Evolutionary conservation across 345 rosid species (phyloP).

Genomic region (Moringa oleifera): DNA sequence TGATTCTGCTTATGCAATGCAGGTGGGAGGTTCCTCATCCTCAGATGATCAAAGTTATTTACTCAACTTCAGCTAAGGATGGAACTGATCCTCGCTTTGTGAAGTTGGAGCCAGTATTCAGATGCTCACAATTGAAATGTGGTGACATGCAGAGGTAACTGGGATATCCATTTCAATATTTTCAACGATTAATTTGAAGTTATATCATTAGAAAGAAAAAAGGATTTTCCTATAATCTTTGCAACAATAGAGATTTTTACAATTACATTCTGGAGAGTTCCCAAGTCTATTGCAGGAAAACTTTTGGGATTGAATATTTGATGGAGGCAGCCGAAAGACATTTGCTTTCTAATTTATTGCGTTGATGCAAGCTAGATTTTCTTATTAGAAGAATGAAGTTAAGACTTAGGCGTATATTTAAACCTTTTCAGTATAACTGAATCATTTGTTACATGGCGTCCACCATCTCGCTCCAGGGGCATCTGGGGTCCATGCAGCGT

Average conservation of each 20-base stretch:
- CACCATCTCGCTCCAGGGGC: background rate
- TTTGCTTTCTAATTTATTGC: background rate
- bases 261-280: background rate
- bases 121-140: conserved; percentile 58
- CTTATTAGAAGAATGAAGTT: background rate
- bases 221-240: too few species aligned
- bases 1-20: conserved; percentile 28
- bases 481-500: background rate
- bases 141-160: conserved; percentile 66
- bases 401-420: background rate
- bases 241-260: background rate
- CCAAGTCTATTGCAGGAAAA: background rate
- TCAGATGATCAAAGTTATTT: conserved; percentile 40
- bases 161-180: conserved; percentile 2
- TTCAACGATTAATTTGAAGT: background rate
- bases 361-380: background rate
- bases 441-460: background rate
- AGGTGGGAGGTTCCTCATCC: conserved; percentile 98
- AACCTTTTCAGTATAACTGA: background rate
- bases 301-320: background rate
- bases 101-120: conserved; percentile 80
- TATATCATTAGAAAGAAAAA: too few species aligned
- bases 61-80: conserved; percentile 45
- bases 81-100: conserved; percentile 86
- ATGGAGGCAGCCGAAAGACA: background rate